Evolutionary conservation across 2,329 filamentous ascomycete genomes (phyloP).

Genomic region (Penicillium sp.): DNA sequence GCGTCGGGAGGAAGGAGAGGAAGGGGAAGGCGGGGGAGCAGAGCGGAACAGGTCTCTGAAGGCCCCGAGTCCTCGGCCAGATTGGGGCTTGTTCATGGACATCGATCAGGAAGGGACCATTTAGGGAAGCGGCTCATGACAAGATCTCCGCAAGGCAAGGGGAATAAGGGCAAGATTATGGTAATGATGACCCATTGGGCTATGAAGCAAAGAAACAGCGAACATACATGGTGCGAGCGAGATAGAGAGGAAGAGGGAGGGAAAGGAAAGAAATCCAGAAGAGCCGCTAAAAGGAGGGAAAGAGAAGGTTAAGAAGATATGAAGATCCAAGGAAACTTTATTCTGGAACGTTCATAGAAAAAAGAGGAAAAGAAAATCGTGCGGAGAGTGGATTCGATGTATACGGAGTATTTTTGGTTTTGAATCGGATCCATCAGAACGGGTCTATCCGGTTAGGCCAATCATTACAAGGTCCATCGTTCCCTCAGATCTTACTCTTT

Average conservation of each 20-base stretch:
- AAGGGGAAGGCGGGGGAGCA: constrained; percentile 24
- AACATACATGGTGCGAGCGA: constrained; percentile 19
- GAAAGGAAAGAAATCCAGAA: neutral
- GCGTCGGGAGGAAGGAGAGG: constrained; percentile 29
- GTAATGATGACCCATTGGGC: constrained; percentile 7
- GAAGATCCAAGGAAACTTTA: constrained; percentile 11
- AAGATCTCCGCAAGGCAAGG: constrained; percentile 3
- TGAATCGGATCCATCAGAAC: constrained; percentile 28
- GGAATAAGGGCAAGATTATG: neutral
- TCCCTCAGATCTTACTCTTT: constrained; percentile 17
- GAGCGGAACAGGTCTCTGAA: constrained; percentile 37
- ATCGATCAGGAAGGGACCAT: constrained; percentile 38
- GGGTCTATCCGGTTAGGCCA: constrained; percentile 28
- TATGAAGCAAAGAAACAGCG: constrained; percentile 26
- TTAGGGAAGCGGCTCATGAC: constrained; percentile 27
- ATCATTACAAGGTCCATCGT: constrained; percentile 13
- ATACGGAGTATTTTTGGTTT: constrained; percentile 22
- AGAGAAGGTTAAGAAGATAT: neutral
- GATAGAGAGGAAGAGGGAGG: constrained; percentile 1
- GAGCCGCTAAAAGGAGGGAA: neutral
- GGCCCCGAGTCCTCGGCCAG: constrained; percentile 32
- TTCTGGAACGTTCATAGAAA: constrained; percentile 25
- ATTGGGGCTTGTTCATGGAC: constrained; percentile 35
- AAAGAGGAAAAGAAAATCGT: constrained; percentile 10
- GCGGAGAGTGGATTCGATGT: constrained; percentile 19